Base-by-base conservation (phyloP, 768 basidiomycete genomes). In the Daedaleopsis nitida region DNA sequence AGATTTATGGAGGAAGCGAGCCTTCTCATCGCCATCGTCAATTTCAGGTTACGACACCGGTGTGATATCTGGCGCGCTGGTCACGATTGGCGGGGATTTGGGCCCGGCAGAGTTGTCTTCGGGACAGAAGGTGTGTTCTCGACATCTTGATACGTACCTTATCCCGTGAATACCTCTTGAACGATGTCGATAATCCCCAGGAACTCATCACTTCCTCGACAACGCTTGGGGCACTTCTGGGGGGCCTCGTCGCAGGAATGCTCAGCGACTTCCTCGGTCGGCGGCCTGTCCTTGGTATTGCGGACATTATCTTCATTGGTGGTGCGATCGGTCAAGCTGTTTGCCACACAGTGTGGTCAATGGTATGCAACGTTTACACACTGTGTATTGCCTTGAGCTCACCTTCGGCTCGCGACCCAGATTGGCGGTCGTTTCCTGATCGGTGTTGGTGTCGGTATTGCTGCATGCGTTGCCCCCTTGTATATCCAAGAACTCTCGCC, bases 401-500 rank as follows among this genome's bases (percentile, higher is more conserved):
- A 23, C 27, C 11, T 24, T 35, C 10, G 23, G 2, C 19, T 13
- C n/a, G 3, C 39, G 39, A 42, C 24, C 1, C 58, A 88, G 86
- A 84, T 91, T 47, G 86, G 83, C 8, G 84, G 89, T 17, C 81
- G 90, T 19, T 89, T 94, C 73, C 72, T 92, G 55, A 85, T 92
- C 58, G 91, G 91, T 13, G 69, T 85, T 32, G 89, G 87, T 17
- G 89, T 92, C 1, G 89, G 90, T 2, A 74, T 90, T 1, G 91
- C 91, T 17, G 84, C 88, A 5, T 91, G 91, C 64, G 83, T 91
- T 54, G 88, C 91, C 0, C 90, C 91, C 11, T 78, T 93, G 5
- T 92, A 93, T 70, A 91, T 94, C 52, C 90, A 92, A 69, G 92
- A 94, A 72, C 80, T 93, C 21, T 85, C 90, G 0, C 91, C 90